Evolutionary conservation across 2,329 filamentous ascomycete species (phyloP), one percentile per base, ranked within the genome.

Genomic region (Ceratocystis smalleyi): DNA sequence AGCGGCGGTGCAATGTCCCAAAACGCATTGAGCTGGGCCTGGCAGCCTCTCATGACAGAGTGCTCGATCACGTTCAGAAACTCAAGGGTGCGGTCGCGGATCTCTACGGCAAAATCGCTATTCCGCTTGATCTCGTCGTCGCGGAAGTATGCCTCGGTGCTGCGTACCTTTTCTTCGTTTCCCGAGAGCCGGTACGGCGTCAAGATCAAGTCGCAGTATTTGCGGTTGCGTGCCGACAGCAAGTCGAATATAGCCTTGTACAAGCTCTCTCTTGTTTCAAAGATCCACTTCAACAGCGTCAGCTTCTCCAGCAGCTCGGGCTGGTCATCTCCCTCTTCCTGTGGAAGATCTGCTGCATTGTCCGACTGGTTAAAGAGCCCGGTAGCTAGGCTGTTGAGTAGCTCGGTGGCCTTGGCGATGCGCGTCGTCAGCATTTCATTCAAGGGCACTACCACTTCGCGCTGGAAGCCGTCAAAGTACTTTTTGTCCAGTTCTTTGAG

Each of bases 1-100:
- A 99, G 80, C 2, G 86, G 84, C 2, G 94, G 94, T 1, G 91
- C 92, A 70, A 97, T 95, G 71, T 99, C 94, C 94, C 94, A 99
- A 73, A 97, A 99, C 0, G 92, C 91, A 8, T 87, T 91, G 1
- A 96, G 81, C 74, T 97, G 94, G 64, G 90, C 83, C 72, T 96
- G 91, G 10, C 97, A 90, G 17, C 92, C 94, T 8, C 89, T 85
- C 22, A 85, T 84, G 24, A 96, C 91, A 64, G 94, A 94, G 69
- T 85, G 81, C 72, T 96, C 90, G 35, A 96, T 83, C 5, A 94
- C 83, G 59, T 81, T 80, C 69, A 89, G 81, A 71, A 97, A 91
- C 24, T 87, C 85, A 69, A 89, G 83, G 22, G 86, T 85, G 12
- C 94, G 85, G 68, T 83, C 80, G 40, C 91, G 77, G 0, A 86